Conservation (phyloP, 805 yeast genomes). For the Candida orba region DNA sequence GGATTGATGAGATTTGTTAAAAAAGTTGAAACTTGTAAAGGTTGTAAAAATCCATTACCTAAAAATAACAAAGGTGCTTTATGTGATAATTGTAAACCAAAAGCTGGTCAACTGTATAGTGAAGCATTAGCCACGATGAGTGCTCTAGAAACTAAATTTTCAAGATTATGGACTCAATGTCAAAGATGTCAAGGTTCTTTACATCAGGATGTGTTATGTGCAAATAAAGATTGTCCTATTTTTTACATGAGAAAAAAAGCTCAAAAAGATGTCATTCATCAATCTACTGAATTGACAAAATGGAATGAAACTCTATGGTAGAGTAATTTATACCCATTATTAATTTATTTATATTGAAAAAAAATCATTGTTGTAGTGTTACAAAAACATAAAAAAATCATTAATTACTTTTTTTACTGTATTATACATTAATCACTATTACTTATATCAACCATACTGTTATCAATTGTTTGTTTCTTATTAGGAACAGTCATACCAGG, state of each 20-base stretch:
- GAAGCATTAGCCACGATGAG: conserved; percentile 74
- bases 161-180: conserved; percentile 95
- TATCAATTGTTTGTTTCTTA: not conserved
- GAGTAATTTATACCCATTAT: not conserved
- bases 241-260: conserved; percentile 83
- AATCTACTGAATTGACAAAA: conserved; percentile 31
- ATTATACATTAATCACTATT: not conserved
- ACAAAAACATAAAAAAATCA: not conserved
- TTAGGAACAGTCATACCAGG: not conserved
- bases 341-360: not conserved
- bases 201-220: conserved; percentile 92
- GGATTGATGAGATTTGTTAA: conserved; percentile 90
- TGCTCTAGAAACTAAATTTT: conserved; percentile 71
- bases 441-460: not conserved
- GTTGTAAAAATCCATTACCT: conserved; percentile 72
- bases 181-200: conserved; percentile 95
- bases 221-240: conserved; percentile 94
- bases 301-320: conserved; percentile 30
- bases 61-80: conserved; percentile 60
- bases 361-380: not conserved
- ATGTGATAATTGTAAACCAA: conserved; percentile 69
- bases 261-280: conserved; percentile 34
- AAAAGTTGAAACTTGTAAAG: conserved; percentile 81
- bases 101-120: conserved; percentile 75
- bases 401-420: too few relatives aligned